Conservation (phyloP, 2,329 filamentous ascomycete genomes). For the Ceratocystiopsis minuta region DNA sequence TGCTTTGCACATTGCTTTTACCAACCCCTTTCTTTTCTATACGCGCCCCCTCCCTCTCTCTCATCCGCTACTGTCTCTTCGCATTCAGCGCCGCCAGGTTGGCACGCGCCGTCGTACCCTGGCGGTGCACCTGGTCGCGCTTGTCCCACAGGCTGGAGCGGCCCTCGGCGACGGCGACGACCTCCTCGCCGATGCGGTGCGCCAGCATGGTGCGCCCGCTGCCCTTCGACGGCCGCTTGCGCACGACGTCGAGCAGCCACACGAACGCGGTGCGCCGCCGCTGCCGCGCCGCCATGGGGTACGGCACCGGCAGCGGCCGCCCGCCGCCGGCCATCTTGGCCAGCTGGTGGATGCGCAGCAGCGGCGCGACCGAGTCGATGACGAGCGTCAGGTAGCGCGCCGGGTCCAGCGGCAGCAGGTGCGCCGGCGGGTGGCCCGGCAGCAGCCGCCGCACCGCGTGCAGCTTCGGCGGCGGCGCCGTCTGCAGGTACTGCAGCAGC, state of each 20-base stretch:
- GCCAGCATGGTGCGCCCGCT: constrained; percentile 58
- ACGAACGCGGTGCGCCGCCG: constrained; percentile 60
- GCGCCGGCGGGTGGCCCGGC: constrained; percentile 57
- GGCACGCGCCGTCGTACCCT: constrained; percentile 57
- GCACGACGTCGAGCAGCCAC: constrained; percentile 79
- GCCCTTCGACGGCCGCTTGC: constrained; percentile 56
- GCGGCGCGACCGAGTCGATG: constrained; percentile 80
- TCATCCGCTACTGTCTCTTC: too few species aligned
- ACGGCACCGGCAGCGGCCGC: constrained; percentile 62
- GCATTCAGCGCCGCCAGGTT: constrained; percentile 34
- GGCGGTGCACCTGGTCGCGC: constrained; percentile 60
- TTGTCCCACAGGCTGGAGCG: constrained; percentile 70
- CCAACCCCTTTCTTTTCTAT: too few species aligned
- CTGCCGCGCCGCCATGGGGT: constrained; percentile 57
- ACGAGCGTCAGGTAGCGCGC: constrained; percentile 77
- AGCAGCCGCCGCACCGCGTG: constrained; percentile 54
- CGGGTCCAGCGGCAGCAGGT: constrained; percentile 74
- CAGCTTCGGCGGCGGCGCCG: constrained; percentile 58
- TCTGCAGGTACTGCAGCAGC: constrained; percentile 72
- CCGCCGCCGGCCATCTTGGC: constrained; percentile 76
- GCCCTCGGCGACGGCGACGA: constrained; percentile 77
- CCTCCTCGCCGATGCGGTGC: constrained; percentile 64
- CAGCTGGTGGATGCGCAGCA: constrained; percentile 61
- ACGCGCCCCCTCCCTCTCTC: too few species aligned
- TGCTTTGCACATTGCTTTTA: too few species aligned